Base-by-base conservation (phyloP, 1,139 yeast genomes). In the Pichia terricola region DNA sequence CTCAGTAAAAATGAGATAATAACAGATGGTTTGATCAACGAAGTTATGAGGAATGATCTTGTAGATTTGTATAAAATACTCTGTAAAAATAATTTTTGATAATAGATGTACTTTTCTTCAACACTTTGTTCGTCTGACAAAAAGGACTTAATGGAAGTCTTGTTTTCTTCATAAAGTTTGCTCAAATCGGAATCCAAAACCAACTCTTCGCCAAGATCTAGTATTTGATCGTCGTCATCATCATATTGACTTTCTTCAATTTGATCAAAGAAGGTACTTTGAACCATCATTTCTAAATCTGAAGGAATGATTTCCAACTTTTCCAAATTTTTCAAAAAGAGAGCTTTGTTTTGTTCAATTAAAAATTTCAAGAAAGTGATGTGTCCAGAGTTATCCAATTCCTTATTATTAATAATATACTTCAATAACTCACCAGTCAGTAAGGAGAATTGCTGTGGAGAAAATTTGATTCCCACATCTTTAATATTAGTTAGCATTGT, bases 211-310 rank as follows among this genome's bases (percentile, higher is more conserved):
- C 50, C 45, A 4, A 46, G 63, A n/a, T 57, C 58, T 11, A 58
- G 58, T 28, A 64, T 64, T 27, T 61, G 57, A 35, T 59, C 53
- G 26, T 61, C 63, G 31, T 62, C 65, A 5, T 31, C 41, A 8
- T 35, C 58, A 5, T 57, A 57, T 28, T 63, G 64, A 26, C 59
- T 54, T 34, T 59, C 52, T 16, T 38, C 34, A 0, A 39, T 50
- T 30, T 39, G 35, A 26, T 61, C 58, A 9, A 57, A 47, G 11
- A 63, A 65, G 2, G 87, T 78, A 2, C 81, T 69, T 65, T 84
- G 82, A 42, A 85, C 66, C 47, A 72, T 69, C 69, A 85, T 73
- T 63, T 86, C 95, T 52, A 86, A 70, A 11, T 75, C 70, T 35
- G 74, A 74, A 26, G 81, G 52, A 33, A 69, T 65, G 38, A 77